Evolutionary conservation across 768 basidiomycete genomes (phyloP).

Genomic region (Aureoboletus auriporus): DNA sequence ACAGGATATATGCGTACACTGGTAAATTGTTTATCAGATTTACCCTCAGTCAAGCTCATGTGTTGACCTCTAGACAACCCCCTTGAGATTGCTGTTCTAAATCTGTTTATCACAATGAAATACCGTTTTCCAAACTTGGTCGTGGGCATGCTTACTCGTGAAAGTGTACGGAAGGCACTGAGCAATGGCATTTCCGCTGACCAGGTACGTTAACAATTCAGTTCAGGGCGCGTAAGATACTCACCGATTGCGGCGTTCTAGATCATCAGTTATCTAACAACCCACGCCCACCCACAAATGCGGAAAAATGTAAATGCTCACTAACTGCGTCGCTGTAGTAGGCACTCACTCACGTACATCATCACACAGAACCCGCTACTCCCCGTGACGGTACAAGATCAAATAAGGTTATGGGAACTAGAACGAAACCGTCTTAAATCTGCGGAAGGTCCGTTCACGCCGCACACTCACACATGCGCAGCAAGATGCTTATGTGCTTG

Average conservation of each 20-base stretch:
- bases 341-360: constrained; percentile 15
- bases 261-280: constrained; percentile 94
- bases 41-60: constrained; percentile 11
- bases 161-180: constrained; percentile 92
- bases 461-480: constrained; percentile 3
- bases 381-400: constrained; percentile 97
- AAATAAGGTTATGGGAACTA: constrained; percentile 95
- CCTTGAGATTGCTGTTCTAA: constrained; percentile 91
- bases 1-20: constrained; percentile 97
- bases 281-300: constrained; percentile 98
- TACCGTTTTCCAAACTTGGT: constrained; percentile 96
- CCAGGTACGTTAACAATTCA: constrained; percentile 56
- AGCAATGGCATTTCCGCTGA: constrained; percentile 94
- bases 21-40: constrained; percentile 41
- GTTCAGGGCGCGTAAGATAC: constrained; percentile 7
- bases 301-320: constrained; percentile 66
- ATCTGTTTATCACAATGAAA: constrained; percentile 88
- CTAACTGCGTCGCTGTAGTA: constrained; percentile 5
- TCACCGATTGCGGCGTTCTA: constrained; percentile 31
- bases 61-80: constrained; percentile 69
- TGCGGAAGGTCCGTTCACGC: constrained; percentile 63
- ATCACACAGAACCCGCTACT: constrained; percentile 77
- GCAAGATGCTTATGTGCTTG: constrained; percentile 1
- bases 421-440: constrained; percentile 90
- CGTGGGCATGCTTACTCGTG: constrained; percentile 92